Evolutionary conservation across 768 basidiomycete species (phyloP).

Genomic region (Peribolospora kevripleyi): DNA sequence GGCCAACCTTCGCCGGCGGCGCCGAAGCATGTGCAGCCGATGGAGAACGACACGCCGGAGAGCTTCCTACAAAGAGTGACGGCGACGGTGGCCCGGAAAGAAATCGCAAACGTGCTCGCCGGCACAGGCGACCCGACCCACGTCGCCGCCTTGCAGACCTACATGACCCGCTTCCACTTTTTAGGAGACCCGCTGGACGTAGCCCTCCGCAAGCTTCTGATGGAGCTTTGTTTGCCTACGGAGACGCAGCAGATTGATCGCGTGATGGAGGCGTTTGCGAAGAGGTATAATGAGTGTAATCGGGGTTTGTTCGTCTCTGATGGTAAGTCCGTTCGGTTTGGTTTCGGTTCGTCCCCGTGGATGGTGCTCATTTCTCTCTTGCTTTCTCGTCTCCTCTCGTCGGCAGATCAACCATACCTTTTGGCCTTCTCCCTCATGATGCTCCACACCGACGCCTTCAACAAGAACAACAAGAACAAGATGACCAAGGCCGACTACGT

Average conservation of each 20-base stretch:
- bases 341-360: neutral
- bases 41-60: too few species aligned
- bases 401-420: slow-evolving; percentile 76
- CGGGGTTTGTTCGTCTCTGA: slow-evolving; percentile 49
- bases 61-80: too few species aligned
- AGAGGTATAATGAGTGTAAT: slow-evolving; percentile 60
- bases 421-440: slow-evolving; percentile 94
- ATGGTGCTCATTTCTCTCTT: neutral
- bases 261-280: slow-evolving; percentile 84
- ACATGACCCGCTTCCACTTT: slow-evolving; percentile 59
- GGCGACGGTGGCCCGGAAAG: too few species aligned
- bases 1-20: too few species aligned
- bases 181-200: slow-evolving; percentile 59
- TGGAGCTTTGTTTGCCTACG: slow-evolving; percentile 71
- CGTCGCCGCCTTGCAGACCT: slow-evolving; percentile 38
- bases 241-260: slow-evolving; percentile 98
- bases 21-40: too few species aligned
- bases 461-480: slow-evolving; percentile 87
- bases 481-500: slow-evolving; percentile 91
- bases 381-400: neutral
- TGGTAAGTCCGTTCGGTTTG: slow-evolving; percentile 26
- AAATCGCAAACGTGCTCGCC: too few species aligned
- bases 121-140: slow-evolving; percentile 33
- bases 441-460: slow-evolving; percentile 91
- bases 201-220: slow-evolving; percentile 63